These are phyloP conservation scores for Berberis thunbergii DNA, from an alignment of 164 flowering plant genomes.

Conservation along the genomic window DNA sequence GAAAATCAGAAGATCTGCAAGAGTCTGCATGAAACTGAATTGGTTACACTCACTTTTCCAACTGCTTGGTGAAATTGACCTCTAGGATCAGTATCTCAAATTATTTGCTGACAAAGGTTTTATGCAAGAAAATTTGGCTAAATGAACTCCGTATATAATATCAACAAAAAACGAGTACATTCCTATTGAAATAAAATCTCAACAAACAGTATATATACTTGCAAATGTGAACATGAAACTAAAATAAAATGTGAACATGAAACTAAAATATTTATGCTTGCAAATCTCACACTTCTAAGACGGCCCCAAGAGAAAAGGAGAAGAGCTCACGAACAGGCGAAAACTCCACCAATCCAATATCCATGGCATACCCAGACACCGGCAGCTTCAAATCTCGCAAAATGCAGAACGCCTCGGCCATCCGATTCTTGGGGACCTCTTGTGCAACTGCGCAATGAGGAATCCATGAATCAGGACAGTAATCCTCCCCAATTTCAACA, in stretches of 20 bases:
- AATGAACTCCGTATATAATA: too few relatives aligned
- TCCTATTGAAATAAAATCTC: too few relatives aligned
- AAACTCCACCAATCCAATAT: constrained; percentile 85
- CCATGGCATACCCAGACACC: constrained; percentile 79
- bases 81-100: too few relatives aligned
- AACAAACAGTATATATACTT: constrained; percentile 1
- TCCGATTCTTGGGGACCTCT: constrained; percentile 58
- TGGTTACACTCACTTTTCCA: too few relatives aligned
- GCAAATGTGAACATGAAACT: neutral
- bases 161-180: too few relatives aligned
- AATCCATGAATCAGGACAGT: constrained; percentile 65
- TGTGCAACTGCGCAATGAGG: constrained; percentile 80
- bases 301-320: constrained; percentile 63
- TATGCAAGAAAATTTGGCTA: too few relatives aligned
- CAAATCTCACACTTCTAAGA: constrained; percentile 34
- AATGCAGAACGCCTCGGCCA: constrained; percentile 76
- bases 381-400: constrained; percentile 89
- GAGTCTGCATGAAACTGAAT: too few relatives aligned
- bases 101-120: too few relatives aligned
- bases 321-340: constrained; percentile 77
- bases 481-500: constrained; percentile 64
- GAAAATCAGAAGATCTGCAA: too few relatives aligned
- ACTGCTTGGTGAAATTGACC: too few relatives aligned
- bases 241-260: neutral
- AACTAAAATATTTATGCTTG: neutral